phyloP scores from a whole-genome alignment of 495 filamentous ascomycete species.

The Trypethelium eluteriae region DNA sequence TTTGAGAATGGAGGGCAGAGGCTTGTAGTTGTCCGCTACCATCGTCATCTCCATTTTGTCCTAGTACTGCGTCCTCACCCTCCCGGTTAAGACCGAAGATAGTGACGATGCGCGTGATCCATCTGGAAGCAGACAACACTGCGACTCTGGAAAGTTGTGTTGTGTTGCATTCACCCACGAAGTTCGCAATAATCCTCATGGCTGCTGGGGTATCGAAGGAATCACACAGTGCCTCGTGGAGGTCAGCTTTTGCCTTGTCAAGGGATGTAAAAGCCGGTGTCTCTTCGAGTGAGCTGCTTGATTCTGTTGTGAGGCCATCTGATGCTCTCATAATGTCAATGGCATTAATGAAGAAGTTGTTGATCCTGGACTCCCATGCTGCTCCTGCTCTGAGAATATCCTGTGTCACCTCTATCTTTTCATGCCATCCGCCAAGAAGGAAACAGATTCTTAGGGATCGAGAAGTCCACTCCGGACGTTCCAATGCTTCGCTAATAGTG shows the following conservation, averaged over 20 bases:
- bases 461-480: conserved; percentile 66
- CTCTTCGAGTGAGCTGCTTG: conserved; percentile 12
- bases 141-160: conserved; percentile 38
- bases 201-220: conserved; percentile 80
- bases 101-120: conserved; percentile 75
- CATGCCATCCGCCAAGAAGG: conserved; percentile 79
- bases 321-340: conserved; percentile 40
- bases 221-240: conserved; percentile 65
- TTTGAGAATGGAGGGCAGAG: too few relatives aligned
- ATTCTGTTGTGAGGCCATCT: not conserved
- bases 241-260: conserved; percentile 54
- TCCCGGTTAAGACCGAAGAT: conserved; percentile 73
- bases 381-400: conserved; percentile 66
- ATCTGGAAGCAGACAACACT: conserved; percentile 52
- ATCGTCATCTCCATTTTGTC: conserved; percentile 42
- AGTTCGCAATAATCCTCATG: conserved; percentile 64
- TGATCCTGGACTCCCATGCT: conserved; percentile 72
- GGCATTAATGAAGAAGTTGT: conserved; percentile 85
- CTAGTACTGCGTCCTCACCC: too few relatives aligned
- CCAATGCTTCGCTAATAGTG: conserved; percentile 81
- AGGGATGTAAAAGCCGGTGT: conserved; percentile 33
- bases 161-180: conserved; percentile 65
- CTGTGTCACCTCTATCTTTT: conserved; percentile 82
- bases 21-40: conserved; percentile 16
- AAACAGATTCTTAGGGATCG: conserved; percentile 80